phyloP scores from a whole-genome alignment of 768 basidiomycete species.

The Cubamyces lactineus region DNA sequence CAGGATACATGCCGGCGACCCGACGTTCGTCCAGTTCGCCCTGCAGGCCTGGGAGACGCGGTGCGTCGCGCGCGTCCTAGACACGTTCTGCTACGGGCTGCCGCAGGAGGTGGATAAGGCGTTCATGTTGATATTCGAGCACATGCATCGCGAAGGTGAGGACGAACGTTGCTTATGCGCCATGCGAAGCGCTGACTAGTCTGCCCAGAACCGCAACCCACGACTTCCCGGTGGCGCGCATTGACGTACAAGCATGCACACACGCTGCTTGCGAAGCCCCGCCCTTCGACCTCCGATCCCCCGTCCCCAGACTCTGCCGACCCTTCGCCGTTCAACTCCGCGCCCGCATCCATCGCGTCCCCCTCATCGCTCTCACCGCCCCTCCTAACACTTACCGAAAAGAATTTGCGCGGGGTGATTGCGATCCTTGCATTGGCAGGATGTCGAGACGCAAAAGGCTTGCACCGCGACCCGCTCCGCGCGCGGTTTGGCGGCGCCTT shows the following conservation, averaged over 20 bases:
- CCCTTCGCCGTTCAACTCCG: conserved; percentile 30
- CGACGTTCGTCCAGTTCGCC: conserved; percentile 41
- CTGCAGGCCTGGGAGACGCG: conserved; percentile 43
- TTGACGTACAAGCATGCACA: conserved; percentile 39
- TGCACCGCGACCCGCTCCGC: conserved; percentile 35
- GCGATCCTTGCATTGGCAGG: conserved; percentile 38
- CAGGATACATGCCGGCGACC: conserved; percentile 36
- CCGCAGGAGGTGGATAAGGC: conserved; percentile 36
- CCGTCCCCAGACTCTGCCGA: conserved; percentile 24
- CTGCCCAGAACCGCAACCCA: conserved; percentile 39
- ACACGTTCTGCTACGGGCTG: conserved; percentile 39
- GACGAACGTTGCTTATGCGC: background rate
- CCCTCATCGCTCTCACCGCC: conserved; percentile 20
- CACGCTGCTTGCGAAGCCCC: conserved; percentile 22
- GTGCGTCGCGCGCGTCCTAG: conserved; percentile 37
- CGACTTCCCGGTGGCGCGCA: conserved; percentile 40
- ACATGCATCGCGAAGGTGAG: conserved; percentile 38
- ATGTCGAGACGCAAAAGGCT: conserved; percentile 33
- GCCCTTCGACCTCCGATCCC: conserved; percentile 9
- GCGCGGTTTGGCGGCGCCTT: conserved; percentile 36
- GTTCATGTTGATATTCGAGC: conserved; percentile 34
- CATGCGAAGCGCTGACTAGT: background rate
- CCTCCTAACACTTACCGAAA: conserved; percentile 25
- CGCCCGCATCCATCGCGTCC: conserved; percentile 22
- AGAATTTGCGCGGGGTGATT: conserved; percentile 37